phyloP scores from a whole-genome alignment of 2,329 filamentous ascomycete species.

The Fusarium armeniacum region DNA sequence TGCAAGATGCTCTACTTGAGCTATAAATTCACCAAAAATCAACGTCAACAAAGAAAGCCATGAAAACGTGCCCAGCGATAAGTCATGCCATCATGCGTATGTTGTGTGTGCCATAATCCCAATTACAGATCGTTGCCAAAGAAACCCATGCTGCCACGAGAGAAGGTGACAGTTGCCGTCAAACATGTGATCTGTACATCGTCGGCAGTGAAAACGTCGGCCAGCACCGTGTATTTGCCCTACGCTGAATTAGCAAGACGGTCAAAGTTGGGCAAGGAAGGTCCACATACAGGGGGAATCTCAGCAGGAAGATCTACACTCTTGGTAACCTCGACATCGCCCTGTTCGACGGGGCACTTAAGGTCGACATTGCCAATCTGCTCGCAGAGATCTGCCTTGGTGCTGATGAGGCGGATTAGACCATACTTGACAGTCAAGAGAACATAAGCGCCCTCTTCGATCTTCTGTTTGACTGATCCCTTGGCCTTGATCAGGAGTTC shows the following conservation, averaged over 20 bases:
- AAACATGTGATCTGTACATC: slow-evolving; percentile 87
- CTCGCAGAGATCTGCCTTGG: slow-evolving; percentile 87
- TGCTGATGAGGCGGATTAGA: slow-evolving; percentile 88
- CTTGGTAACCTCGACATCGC: slow-evolving; percentile 80
- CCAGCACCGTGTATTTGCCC: slow-evolving; percentile 91
- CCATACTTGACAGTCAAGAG: slow-evolving; percentile 92
- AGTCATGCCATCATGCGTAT: slow-evolving; percentile 31
- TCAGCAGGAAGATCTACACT: slow-evolving; percentile 85
- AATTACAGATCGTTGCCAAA: slow-evolving; percentile 60
- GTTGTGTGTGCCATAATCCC: slow-evolving; percentile 21
- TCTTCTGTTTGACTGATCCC: slow-evolving; percentile 78
- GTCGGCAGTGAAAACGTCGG: slow-evolving; percentile 84
- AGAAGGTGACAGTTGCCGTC: slow-evolving; percentile 78
- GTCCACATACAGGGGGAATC: slow-evolving; percentile 85
- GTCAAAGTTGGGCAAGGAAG: slow-evolving; percentile 37
- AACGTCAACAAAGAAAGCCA: slow-evolving; percentile 33
- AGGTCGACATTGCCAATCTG: slow-evolving; percentile 90
- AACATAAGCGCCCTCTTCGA: slow-evolving; percentile 85
- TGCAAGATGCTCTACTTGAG: slow-evolving; percentile 40
- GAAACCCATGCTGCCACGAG: slow-evolving; percentile 54
- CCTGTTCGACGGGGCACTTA: slow-evolving; percentile 88
- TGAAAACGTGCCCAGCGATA: slow-evolving; percentile 38
- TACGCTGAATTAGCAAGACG: slow-evolving; percentile 54
- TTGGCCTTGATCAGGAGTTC: slow-evolving; percentile 82
- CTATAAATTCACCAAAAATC: slow-evolving; percentile 44